Evolutionary conservation across 2,329 filamentous ascomycete genomes (phyloP).

Genomic region (Claviceps quebecensis): DNA sequence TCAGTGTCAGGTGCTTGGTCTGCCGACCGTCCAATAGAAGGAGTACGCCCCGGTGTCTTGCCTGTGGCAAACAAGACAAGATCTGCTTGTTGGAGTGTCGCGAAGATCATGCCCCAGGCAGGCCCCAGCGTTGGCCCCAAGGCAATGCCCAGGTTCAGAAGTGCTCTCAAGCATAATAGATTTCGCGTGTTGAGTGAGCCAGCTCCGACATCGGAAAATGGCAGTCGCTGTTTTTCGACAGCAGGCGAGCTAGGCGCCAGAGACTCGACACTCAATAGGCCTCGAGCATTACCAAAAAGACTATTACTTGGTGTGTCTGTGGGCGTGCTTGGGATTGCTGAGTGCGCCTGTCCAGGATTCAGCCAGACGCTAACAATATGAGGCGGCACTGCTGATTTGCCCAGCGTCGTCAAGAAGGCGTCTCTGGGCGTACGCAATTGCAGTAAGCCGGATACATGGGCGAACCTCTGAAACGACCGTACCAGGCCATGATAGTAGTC

Average conservation of each 20-base stretch:
- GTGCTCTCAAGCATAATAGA: constrained; percentile 72
- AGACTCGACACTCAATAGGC: constrained; percentile 60
- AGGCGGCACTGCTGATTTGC: constrained; percentile 82
- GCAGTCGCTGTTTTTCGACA: constrained; percentile 44
- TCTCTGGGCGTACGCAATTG: constrained; percentile 77
- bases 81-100: constrained; percentile 86
- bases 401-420: constrained; percentile 85
- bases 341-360: constrained; percentile 31
- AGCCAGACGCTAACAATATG: constrained; percentile 53
- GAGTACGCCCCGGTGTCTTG: constrained; percentile 37
- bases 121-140: constrained; percentile 72
- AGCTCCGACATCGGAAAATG: constrained; percentile 38
- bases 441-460: constrained; percentile 83
- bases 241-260: constrained; percentile 43
- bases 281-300: constrained; percentile 58
- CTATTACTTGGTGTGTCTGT: constrained; percentile 33
- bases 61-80: constrained; percentile 60
- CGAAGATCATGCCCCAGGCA: constrained; percentile 83
- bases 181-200: constrained; percentile 72
- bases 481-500: constrained; percentile 91
- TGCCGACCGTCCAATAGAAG: constrained; percentile 29
- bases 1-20: constrained; percentile 35
- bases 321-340: constrained; percentile 29
- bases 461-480: constrained; percentile 84
- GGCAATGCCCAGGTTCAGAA: constrained; percentile 92